A percentile compares a stretch with the other conserved stretches of the same genome.
phyloP scores from a whole-genome alignment of 78 protist species.

The Dictyostelium brefeldianum region DNA sequence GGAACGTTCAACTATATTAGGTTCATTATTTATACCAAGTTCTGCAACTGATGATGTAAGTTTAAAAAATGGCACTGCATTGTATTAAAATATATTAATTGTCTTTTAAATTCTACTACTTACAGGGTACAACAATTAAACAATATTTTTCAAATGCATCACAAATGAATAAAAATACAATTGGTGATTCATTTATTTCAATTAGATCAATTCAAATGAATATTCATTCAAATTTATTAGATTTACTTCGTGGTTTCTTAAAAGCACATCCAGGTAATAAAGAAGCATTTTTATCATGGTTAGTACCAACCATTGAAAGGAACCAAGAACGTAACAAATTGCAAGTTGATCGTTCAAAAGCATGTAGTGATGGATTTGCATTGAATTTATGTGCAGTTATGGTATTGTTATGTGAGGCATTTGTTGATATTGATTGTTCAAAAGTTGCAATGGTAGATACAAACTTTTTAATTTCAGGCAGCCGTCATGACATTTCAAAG shows the following conservation, averaged over 20 bases:
- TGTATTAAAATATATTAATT: too few relatives aligned
- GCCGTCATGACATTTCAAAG: constrained; percentile 30
- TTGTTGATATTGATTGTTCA: constrained; percentile 51
- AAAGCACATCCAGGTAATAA: constrained; percentile 33
- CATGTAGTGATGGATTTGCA: constrained; percentile 69
- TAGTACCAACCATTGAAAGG: constrained; percentile 25
- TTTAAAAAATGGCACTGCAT: too few relatives aligned
- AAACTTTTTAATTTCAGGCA: constrained; percentile 35
- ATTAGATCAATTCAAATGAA: constrained; percentile 39
- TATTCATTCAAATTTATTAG: not conserved
- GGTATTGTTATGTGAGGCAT: constrained; percentile 71
- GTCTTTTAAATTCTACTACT: not conserved
- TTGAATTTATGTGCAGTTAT: constrained; percentile 55
- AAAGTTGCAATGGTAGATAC: constrained; percentile 52
- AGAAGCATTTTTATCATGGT: constrained; percentile 69
- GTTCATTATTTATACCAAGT: constrained; percentile 44
- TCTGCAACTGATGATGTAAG: constrained; percentile 35
- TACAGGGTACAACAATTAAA: not conserved
- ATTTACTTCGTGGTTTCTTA: constrained; percentile 27
- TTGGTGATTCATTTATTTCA: constrained; percentile 44
- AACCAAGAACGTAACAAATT: constrained; percentile 69
- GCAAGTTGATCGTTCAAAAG: constrained; percentile 21
- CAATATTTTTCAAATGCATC: constrained; percentile 60
- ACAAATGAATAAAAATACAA: not conserved
- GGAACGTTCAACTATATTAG: constrained; percentile 41